Evolutionary conservation across 768 basidiomycete species (phyloP).

Genomic region (Suillus brevipes): DNA sequence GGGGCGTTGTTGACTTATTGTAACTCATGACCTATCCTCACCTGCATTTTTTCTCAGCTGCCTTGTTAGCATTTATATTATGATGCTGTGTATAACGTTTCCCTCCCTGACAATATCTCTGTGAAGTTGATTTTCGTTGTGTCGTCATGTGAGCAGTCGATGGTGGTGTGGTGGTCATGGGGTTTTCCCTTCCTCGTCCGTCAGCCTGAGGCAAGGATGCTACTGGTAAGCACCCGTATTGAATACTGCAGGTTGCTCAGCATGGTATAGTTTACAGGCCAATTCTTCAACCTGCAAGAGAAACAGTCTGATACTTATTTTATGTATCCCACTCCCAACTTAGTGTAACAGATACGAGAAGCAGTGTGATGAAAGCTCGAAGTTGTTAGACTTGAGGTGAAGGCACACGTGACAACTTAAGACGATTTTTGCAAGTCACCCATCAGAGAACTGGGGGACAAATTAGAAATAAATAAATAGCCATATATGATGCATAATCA

Average conservation of each 20-base stretch:
- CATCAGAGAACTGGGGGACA: too few species aligned
- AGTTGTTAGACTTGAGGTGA: too few species aligned
- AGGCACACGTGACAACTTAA: too few species aligned
- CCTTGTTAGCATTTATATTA: background rate
- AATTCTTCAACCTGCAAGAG: background rate
- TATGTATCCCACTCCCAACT: background rate
- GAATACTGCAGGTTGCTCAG: background rate
- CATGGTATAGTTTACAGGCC: background rate
- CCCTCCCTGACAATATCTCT: background rate
- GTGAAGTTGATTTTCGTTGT: background rate
- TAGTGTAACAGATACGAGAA: too few species aligned
- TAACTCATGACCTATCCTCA: constrained; percentile 4
- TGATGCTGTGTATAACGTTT: background rate
- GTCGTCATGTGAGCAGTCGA: background rate
- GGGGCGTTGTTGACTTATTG: constrained; percentile 8
- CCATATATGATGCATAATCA: too few species aligned
- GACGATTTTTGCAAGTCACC: too few species aligned
- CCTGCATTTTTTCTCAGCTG: constrained; percentile 1
- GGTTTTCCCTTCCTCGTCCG: background rate
- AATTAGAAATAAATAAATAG: too few species aligned
- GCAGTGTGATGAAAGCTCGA: too few species aligned
- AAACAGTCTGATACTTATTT: background rate
- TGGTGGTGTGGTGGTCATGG: background rate
- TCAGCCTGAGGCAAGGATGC: background rate
- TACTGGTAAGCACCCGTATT: background rate